Evolutionary conservation across 192 early-diverging fungal species (phyloP).

Genomic region (Coemansia sp.): DNA sequence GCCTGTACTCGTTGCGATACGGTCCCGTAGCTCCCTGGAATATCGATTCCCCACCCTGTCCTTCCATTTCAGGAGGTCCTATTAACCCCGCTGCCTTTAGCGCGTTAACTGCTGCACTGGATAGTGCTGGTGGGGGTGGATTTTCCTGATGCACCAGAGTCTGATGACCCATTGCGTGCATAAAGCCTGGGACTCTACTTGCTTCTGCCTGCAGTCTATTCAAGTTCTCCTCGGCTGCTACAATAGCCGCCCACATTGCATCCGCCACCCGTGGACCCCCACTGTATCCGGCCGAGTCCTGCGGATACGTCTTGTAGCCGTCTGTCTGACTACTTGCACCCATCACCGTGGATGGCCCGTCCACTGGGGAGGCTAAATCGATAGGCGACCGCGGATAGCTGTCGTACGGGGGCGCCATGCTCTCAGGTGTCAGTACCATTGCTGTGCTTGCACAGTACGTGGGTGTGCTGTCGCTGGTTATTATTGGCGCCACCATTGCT

Average conservation of each 20-base stretch:
- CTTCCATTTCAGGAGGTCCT: not conserved
- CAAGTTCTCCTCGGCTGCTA: not conserved
- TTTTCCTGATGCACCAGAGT: conserved; percentile 5
- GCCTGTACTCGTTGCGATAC: not conserved
- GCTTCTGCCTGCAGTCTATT: not conserved
- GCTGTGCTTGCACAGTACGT: not conserved
- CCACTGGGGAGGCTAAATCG: not conserved
- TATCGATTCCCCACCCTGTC: not conserved
- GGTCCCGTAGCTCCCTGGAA: not conserved
- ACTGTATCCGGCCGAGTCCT: not conserved
- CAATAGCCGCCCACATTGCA: not conserved
- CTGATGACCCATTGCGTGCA: conserved; percentile 1
- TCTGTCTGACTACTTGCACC: not conserved
- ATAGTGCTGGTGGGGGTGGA: no score
- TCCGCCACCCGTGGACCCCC: not conserved
- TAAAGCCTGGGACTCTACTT: not conserved
- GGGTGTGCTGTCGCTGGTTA: not conserved
- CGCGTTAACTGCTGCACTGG: not conserved
- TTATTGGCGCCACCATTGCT: not conserved
- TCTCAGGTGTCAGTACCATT: not conserved
- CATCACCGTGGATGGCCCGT: not conserved
- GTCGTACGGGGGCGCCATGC: not conserved
- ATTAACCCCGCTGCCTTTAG: not conserved
- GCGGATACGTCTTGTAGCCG: not conserved
- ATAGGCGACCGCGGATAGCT: not conserved